These are phyloP conservation scores for Teratosphaeria nubilosa DNA, from an alignment of 2,329 filamentous ascomycete species.

Conservation along the genomic window DNA sequence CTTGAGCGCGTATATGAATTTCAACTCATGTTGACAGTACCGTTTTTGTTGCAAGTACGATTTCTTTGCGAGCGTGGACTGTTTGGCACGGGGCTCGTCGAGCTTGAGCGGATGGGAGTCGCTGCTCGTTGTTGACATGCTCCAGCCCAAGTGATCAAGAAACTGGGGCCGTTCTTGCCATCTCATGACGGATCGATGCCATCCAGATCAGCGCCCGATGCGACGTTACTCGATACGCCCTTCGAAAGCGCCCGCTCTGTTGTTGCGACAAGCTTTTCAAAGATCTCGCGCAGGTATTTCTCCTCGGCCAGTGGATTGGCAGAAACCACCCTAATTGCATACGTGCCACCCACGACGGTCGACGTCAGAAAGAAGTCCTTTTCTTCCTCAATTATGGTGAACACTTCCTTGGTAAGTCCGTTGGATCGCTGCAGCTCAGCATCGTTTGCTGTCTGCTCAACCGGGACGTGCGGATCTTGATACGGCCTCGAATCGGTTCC, in stretches of 20 bases:
- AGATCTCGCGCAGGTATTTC: conserved; percentile 61
- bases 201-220: too few relatives aligned
- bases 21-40: not conserved
- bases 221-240: too few relatives aligned
- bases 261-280: conserved; percentile 58
- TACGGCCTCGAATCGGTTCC: conserved; percentile 17
- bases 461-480: conserved; percentile 16
- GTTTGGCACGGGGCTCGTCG: too few relatives aligned
- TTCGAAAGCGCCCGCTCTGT: conserved; percentile 45
- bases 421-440: conserved; percentile 50
- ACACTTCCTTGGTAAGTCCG: conserved; percentile 60
- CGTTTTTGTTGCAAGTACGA: not conserved
- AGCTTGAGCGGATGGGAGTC: too few relatives aligned
- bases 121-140: too few relatives aligned
- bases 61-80: too few relatives aligned
- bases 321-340: conserved; percentile 74
- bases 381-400: conserved; percentile 60
- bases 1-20: not conserved
- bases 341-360: conserved; percentile 60
- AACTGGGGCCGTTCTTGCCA: too few relatives aligned
- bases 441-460: conserved; percentile 24
- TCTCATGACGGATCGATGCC: too few relatives aligned
- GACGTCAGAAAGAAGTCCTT: conserved; percentile 78
- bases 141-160: too few relatives aligned
- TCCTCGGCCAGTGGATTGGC: conserved; percentile 60